Conservation (phyloP, 805 yeast genomes). For the Candida takata region DNA sequence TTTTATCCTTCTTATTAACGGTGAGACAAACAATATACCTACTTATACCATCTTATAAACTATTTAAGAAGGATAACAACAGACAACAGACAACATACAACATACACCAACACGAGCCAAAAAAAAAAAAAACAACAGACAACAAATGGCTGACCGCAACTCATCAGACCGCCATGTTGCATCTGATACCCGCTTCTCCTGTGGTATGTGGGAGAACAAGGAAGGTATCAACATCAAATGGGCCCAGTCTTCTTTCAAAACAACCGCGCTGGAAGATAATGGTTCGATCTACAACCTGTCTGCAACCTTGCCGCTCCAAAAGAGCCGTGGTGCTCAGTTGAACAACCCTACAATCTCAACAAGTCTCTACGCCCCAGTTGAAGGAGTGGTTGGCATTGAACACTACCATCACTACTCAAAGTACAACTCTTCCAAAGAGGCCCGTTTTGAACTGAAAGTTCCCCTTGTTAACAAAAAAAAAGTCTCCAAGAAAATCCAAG, state of each 20-base stretch:
- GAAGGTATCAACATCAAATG: constrained; percentile 15
- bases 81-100: too few species aligned
- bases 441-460: constrained; percentile 14
- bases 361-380: constrained; percentile 9
- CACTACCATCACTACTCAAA: constrained; percentile 19
- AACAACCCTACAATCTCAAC: constrained; percentile 21
- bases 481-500: constrained; percentile 4
- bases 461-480: constrained; percentile 1
- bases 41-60: too few species aligned
- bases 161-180: constrained; percentile 11
- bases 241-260: constrained; percentile 18
- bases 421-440: constrained; percentile 12
- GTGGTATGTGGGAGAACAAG: constrained; percentile 21
- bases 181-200: constrained; percentile 14
- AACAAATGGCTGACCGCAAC: constrained; percentile 11
- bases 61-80: too few species aligned
- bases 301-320: constrained; percentile 8
- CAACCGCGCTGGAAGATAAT: constrained; percentile 10
- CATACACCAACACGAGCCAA: not conserved
- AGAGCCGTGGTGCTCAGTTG: constrained; percentile 13
- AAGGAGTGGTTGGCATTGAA: constrained; percentile 17
- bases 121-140: not conserved
- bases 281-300: constrained; percentile 12
- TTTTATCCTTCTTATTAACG: too few species aligned
- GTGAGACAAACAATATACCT: too few species aligned